Base-by-base conservation (phyloP, 225 moss, liverwort and hornwort genomes). In the Lunularia cruciata region DNA sequence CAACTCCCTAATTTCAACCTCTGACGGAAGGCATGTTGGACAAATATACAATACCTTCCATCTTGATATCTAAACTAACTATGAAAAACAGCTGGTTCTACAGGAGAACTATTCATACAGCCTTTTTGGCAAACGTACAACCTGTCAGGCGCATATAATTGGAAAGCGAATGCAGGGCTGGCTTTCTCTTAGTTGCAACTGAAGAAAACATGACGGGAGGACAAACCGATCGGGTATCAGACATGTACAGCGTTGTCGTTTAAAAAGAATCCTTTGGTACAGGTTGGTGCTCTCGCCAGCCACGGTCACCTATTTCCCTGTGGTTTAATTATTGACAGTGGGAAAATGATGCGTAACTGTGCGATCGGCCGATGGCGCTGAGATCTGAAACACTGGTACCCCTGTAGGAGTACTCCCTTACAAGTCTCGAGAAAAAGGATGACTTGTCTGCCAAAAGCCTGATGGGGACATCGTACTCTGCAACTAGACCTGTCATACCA, bases 351-450 rank as follows among this genome's bases (percentile, higher is more conserved):
- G 33, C 33, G 34, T 35, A 26, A 25, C 34, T 56, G 45, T 65
- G 25, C 11, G 46, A 40, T 26, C 55, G 64, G 19, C 65, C 56
- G 31, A 74, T 56, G 36, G 34, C 27, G 65, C n/a, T 39, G 33
- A 59, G 27, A 38, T 75, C 68, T 20, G 62, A 64, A 33, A 62
- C 63, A 72, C 73, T 86, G 15, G 70, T 81, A 32, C 92, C 88
- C 48, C 87, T 83, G 52, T 68, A 70, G 6, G 87, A 72, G 19
- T 90, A 95, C 60, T 95, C 95, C 23, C 84, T 81, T 19, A 95
- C 92, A 8, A 95, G 87, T 64, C 84, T 95, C 28, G 86, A 85
- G 40, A 92, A 92, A 25, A 87, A 72, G 20, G 95, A 90, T 54
- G 62, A 67, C 72, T 72, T 87, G 27, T 92, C 70, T 69, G 84